Evolutionary conservation across 495 filamentous ascomycete genomes (phyloP).

Genomic region (Penicillium dipodomyicola): DNA sequence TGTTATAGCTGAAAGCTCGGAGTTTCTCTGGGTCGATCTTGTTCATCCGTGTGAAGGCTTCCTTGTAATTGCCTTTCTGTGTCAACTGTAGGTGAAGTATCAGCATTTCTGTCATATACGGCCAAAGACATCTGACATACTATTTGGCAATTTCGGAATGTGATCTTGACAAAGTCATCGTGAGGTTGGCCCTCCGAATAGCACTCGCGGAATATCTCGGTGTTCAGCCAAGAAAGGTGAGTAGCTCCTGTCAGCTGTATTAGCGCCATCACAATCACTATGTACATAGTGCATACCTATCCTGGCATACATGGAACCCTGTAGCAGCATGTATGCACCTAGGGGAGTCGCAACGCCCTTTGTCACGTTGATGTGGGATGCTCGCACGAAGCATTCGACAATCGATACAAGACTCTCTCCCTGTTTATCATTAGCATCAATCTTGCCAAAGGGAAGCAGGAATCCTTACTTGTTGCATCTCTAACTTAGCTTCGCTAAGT

Average conservation of each 20-base stretch:
- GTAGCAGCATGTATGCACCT: slow-evolving; percentile 69
- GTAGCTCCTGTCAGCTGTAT: slow-evolving; percentile 45
- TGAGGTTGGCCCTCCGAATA: slow-evolving; percentile 62
- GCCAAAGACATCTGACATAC: slow-evolving; percentile 35
- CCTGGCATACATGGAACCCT: slow-evolving; percentile 70
- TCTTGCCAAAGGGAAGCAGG: neutral
- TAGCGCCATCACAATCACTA: slow-evolving; percentile 14
- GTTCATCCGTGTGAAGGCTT: slow-evolving; percentile 65
- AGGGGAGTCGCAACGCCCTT: slow-evolving; percentile 70
- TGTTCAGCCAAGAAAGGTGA: slow-evolving; percentile 63
- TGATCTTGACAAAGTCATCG: slow-evolving; percentile 72
- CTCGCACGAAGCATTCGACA: slow-evolving; percentile 74
- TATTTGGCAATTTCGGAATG: slow-evolving; percentile 56
- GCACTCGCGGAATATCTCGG: slow-evolving; percentile 75
- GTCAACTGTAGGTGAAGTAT: slow-evolving; percentile 41
- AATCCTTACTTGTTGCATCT: slow-evolving; percentile 56
- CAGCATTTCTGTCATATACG: slow-evolving; percentile 10
- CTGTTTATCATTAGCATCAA: slow-evolving; percentile 35
- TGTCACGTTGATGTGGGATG: slow-evolving; percentile 76
- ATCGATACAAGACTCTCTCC: slow-evolving; percentile 78
- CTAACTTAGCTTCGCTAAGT: slow-evolving; percentile 81
- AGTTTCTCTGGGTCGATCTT: slow-evolving; percentile 62
- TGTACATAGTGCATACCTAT: slow-evolving; percentile 55
- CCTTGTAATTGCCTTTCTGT: slow-evolving; percentile 68
- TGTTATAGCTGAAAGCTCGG: slow-evolving; percentile 73